phyloP scores from a whole-genome alignment of 129 eudicot species.

The Mikania micrantha region DNA sequence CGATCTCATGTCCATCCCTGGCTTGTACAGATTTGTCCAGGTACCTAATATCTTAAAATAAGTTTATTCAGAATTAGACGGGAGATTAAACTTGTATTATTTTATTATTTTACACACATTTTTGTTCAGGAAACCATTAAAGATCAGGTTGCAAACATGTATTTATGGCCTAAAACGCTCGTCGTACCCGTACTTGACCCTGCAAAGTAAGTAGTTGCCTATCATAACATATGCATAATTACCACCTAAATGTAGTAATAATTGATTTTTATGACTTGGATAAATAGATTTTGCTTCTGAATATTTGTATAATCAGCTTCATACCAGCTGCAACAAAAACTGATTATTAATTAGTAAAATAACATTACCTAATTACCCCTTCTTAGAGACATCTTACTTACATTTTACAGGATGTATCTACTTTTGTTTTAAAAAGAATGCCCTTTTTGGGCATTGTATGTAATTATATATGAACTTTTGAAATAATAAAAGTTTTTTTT shows the following conservation, averaged over 20 bases:
- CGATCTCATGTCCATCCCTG: slow-evolving; percentile 76
- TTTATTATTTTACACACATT: background rate
- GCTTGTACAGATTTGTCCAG: slow-evolving; percentile 64
- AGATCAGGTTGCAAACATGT: slow-evolving; percentile 88
- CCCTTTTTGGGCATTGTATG: background rate
- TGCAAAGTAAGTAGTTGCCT: slow-evolving; percentile 45
- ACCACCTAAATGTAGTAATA: background rate
- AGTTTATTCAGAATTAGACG: background rate
- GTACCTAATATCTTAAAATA: slow-evolving; percentile 11
- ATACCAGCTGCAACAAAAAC: background rate
- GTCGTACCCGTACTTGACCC: slow-evolving; percentile 87
- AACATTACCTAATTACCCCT: background rate
- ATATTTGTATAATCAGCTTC: background rate
- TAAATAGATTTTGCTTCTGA: background rate
- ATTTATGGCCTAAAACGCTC: slow-evolving; percentile 85
- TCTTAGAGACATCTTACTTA: background rate
- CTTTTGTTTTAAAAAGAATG: background rate
- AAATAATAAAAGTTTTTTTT: background rate
- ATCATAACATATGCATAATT: background rate
- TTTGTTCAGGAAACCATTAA: slow-evolving; percentile 62
- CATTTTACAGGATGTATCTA: background rate
- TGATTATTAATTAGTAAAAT: background rate
- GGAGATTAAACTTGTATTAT: background rate
- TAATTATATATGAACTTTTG: background rate
- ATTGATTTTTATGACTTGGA: background rate